Percentiles rank a stretch among this genome's conserved stretches.
phyloP scores from a whole-genome alignment of 441 rosid genomes.

The Euphorbia schlechtendalii region DNA sequence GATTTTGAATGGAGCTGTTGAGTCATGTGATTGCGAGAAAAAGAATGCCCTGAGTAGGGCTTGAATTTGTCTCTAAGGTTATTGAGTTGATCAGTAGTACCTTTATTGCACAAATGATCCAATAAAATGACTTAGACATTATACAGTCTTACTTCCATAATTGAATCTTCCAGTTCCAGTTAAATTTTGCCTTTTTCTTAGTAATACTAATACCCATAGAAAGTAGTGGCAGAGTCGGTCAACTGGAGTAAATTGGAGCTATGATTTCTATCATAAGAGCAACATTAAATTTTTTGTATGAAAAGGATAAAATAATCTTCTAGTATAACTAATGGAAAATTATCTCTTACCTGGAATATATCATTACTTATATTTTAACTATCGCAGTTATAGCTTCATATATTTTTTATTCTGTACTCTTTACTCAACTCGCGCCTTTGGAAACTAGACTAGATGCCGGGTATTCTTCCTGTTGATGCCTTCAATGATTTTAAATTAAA shows the following conservation, averaged over 20 bases:
- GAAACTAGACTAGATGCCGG: background rate
- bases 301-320: background rate
- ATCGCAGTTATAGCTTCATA: too few species aligned
- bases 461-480: background rate
- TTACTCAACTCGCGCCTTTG: too few species aligned
- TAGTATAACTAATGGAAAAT: background rate
- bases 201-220: background rate
- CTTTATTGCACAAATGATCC: background rate
- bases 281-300: background rate
- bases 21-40: background rate
- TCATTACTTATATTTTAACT: too few species aligned
- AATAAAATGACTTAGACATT: background rate
- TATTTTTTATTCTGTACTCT: too few species aligned
- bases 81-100: background rate
- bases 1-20: background rate
- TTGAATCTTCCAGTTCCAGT: background rate
- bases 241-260: background rate
- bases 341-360: background rate
- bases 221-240: background rate
- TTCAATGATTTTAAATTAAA: background rate
- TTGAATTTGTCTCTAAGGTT: background rate
- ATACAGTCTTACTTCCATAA: background rate
- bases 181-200: background rate
- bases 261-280: background rate
- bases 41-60: background rate